These are phyloP conservation scores for Dendrocalamus sinicus DNA, from an alignment of 176 grass and related monocot species.

Conservation along the genomic window DNA sequence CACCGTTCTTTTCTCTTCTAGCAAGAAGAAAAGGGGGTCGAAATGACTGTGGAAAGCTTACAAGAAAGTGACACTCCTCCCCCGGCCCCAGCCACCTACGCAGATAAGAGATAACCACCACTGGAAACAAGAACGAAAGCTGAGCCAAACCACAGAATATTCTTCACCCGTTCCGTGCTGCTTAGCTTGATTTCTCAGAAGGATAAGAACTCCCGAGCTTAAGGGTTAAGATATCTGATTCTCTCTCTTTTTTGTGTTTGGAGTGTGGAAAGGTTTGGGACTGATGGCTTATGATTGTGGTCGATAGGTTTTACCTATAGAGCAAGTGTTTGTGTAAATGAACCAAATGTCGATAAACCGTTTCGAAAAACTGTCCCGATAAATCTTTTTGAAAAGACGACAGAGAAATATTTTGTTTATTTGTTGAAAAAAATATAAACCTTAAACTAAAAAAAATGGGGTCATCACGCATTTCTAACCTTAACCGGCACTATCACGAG, in stretches of 20 bases:
- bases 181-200: background rate
- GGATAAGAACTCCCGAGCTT: background rate
- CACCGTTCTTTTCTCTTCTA: background rate
- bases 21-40: background rate
- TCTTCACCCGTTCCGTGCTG: background rate
- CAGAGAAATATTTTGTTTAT: too few species aligned
- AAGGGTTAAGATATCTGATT: background rate
- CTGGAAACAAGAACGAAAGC: background rate
- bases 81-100: too few species aligned
- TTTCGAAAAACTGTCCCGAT: fast-evolving
- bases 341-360: too few species aligned
- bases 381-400: too few species aligned
- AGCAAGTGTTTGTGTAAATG: too few species aligned
- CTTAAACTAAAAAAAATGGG: too few species aligned
- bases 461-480: background rate
- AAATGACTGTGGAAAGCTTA: slow-evolving; percentile 16
- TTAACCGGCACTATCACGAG: too few species aligned
- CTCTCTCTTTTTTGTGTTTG: background rate
- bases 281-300: too few species aligned
- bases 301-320: too few species aligned
- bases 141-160: background rate
- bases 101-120: background rate
- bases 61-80: background rate
- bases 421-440: too few species aligned
- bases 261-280: background rate